Evolutionary conservation across 768 basidiomycete species (phyloP).

Genomic region (Mycena vulgaris): DNA sequence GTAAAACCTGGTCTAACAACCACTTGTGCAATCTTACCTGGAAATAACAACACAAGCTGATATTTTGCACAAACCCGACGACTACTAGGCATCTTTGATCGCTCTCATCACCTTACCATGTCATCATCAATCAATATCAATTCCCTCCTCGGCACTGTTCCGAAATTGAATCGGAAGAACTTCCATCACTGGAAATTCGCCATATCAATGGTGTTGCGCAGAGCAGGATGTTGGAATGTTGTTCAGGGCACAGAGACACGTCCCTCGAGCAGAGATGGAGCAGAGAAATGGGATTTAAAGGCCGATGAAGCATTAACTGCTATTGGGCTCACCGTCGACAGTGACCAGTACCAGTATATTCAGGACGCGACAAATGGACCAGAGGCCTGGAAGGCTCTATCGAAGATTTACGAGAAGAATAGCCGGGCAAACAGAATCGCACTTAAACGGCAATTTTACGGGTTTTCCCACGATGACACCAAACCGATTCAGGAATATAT

Average conservation of each 20-base stretch:
- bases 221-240: background rate
- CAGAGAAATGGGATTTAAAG: background rate
- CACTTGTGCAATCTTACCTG: no score
- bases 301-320: no score
- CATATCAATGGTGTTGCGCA: background rate
- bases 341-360: no score
- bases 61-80: no score
- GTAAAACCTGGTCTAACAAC: no score
- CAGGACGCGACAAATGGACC: background rate
- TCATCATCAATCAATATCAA: no score
- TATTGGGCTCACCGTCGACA: no score
- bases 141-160: background rate
- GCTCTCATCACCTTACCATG: no score
- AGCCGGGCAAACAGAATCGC: background rate
- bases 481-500: constrained; percentile 9
- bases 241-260: background rate
- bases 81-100: no score
- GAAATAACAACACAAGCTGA: no score
- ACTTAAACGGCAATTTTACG: constrained; percentile 15
- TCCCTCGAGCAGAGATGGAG: background rate
- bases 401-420: constrained; percentile 10
- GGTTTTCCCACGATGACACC: background rate
- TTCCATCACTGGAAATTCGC: background rate
- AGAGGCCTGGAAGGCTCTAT: background rate
- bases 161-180: background rate